Percentiles rank a stretch among this genome's conserved stretches.
Conservation (phyloP, 2,329 filamentous ascomycete species). For the Arthrinium puccinioides region DNA sequence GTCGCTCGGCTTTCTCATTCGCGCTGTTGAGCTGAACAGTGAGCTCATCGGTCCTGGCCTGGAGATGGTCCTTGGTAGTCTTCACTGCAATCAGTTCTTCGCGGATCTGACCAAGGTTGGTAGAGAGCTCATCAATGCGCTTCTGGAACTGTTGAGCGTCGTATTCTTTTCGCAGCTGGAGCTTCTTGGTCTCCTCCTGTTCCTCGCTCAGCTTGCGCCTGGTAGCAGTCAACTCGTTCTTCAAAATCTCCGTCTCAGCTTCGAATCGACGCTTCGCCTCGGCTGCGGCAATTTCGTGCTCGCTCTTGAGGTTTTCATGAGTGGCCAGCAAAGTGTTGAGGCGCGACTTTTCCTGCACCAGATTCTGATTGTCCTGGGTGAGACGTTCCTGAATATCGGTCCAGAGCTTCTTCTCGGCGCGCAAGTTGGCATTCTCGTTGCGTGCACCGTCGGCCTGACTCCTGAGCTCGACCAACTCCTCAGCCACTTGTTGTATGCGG, state of each 20-base stretch:
- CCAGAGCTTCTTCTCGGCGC: constrained; percentile 91
- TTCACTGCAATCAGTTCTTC: constrained; percentile 83
- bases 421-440: constrained; percentile 85
- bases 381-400: constrained; percentile 88
- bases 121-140: constrained; percentile 84
- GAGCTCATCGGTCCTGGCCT: constrained; percentile 81
- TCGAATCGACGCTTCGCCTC: constrained; percentile 78
- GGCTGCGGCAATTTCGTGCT: constrained; percentile 77
- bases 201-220: constrained; percentile 83
- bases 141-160: constrained; percentile 84
- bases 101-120: constrained; percentile 69
- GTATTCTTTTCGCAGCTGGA: constrained; percentile 78
- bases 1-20: constrained; percentile 75
- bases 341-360: constrained; percentile 77
- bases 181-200: constrained; percentile 75
- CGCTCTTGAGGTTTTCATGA: constrained; percentile 84
- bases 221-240: constrained; percentile 67
- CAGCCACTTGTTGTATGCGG: constrained; percentile 81
- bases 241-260: constrained; percentile 67
- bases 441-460: constrained; percentile 79
- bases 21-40: constrained; percentile 81
- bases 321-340: constrained; percentile 77
- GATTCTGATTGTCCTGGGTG: constrained; percentile 76
- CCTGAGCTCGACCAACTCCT: constrained; percentile 83
- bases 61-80: constrained; percentile 82